Evolutionary conservation across 2,329 filamentous ascomycete genomes (phyloP), one percentile per base, ranked within the genome.

Genomic region (Aspergillus amoenus): DNA sequence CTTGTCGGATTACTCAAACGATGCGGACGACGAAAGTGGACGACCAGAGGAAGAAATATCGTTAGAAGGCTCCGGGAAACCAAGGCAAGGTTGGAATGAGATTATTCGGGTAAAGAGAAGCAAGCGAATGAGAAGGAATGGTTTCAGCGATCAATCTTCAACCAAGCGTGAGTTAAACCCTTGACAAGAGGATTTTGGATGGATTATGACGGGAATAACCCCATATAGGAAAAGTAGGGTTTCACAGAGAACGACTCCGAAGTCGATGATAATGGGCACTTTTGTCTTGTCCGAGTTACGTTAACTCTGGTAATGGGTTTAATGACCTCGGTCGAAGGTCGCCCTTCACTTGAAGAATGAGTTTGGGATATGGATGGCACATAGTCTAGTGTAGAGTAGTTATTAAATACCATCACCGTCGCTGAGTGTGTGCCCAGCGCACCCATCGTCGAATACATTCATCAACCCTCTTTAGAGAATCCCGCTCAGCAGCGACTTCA

Each of bases 381-480:
- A 13, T 45, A 45, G 43, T 37, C 2, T 48, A 48, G 47, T 30
- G 13, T 24, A 24, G 34, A 34, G 7, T 45, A 34, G 27, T 9
- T 30, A 30, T 30, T 30, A 30, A 8, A 30, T 30, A 30, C 27
- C 0, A 34, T 46, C 21, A 41, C 12, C 32, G 40, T 55, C 41
- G 54, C 53, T 65, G 64, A 40, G 59, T 73, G 73, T 90, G 88
- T 53, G 88, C 90, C 91, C 93, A 97, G 11, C 84, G 84, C 8
- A 93, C 87, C 94, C 94, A 99, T 63, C 91, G 78, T 68, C 87
- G 84, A 41, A 96, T 87, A 58, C 92, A 85, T 63, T 89, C 86
- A 74, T 90, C 87, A 9, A 90, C 84, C 24, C 69, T 81, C 59
- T 81, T 84, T 3, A 97, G 81, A 0, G 88, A 90, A 27, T 87